Percentiles rank a stretch among this genome's conserved stretches.
These are phyloP conservation scores for Pseudogymnoascus sp. DNA, from an alignment of 2,329 filamentous ascomycete species.

Conservation along the genomic window DNA sequence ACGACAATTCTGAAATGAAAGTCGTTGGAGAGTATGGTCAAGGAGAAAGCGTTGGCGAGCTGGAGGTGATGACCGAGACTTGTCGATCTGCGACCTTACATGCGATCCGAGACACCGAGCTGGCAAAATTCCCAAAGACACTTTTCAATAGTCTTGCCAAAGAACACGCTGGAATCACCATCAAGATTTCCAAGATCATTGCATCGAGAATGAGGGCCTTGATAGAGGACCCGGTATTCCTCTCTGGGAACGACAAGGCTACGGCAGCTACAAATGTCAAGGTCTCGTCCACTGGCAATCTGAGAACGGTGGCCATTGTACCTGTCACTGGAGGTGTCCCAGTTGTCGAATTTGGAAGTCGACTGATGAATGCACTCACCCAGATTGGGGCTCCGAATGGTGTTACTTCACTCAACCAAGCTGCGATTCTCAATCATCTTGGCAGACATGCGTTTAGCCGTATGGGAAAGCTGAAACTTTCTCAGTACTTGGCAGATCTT, in stretches of 20 bases:
- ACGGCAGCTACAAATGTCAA: constrained; percentile 54
- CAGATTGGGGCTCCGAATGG: constrained; percentile 87
- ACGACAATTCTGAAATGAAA: constrained; percentile 60
- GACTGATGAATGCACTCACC: constrained; percentile 75
- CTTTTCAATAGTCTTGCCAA: constrained; percentile 96
- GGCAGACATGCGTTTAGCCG: constrained; percentile 94
- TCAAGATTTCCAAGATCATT: constrained; percentile 98
- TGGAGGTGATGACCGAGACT: constrained; percentile 95
- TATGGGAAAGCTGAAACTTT: constrained; percentile 93
- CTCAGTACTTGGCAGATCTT: constrained; percentile 90
- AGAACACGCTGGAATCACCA: constrained; percentile 95
- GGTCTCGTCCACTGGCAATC: constrained; percentile 79
- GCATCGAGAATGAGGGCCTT: constrained; percentile 87
- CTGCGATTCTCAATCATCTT: constrained; percentile 87
- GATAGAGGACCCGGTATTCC: constrained; percentile 69
- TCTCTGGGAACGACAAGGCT: constrained; percentile 54
- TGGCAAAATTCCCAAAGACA: constrained; percentile 92
- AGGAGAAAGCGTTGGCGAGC: constrained; percentile 92
- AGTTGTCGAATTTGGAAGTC: constrained; percentile 88
- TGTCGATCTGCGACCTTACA: constrained; percentile 84
- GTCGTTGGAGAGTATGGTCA: constrained; percentile 91
- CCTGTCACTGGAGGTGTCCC: constrained; percentile 88
- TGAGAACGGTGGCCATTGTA: constrained; percentile 85
- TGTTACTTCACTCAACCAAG: constrained; percentile 86
- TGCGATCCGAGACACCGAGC: constrained; percentile 90